Evolutionary conservation across 495 filamentous ascomycete species (phyloP), one percentile per base, ranked within the genome.

Genomic region (Penicillium lagena): DNA sequence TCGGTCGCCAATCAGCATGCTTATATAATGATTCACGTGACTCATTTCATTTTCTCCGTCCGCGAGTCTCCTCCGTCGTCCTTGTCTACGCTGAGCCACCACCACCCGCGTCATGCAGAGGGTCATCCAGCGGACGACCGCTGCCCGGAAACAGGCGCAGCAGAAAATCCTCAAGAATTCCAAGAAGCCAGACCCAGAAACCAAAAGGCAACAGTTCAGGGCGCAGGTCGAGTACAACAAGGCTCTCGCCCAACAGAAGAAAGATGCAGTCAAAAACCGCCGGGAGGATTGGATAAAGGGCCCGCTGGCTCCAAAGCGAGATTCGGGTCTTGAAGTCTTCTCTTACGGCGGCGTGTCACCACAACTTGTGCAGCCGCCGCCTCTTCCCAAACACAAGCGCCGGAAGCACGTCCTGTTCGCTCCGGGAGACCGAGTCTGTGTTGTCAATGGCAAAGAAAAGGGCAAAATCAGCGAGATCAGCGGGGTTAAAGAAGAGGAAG

Each of bases 261-360:
- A 64, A 43, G 54, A 55, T 12, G 68, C 58, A 39, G 53, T 49
- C 22, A 12, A 57, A 39, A 52, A 55, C 41, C 71, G 68, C 17
- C 73, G 72, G 45, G 84, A 93, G 58, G 87, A 95, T 58, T 90
- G 82, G 74, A 62, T 83, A 43, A 61, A 89, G 45, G 89, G 90
- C 2, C 76, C 82, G 3, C 56, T 96, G 36, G 85, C 87, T 1
- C 89, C 89, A 1, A 77, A 79, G 49, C 74, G 81, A 44, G 82
- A 93, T 66, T 64, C 78, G 30, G 78, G 81, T 41, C 52, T 66
- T n/a, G 47, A 22, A 22, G 22, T 22, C 0, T 22, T 22, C 22
- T 4, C 22, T 22, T 22, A 22, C 4, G 22, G 22, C 22, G 22
- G 22, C 22, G 22, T 22, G 46, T 71, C 35, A 40, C 52, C 12